Base-by-base conservation (phyloP, 2,329 filamentous ascomycete genomes). In the Xylariales sp. region DNA sequence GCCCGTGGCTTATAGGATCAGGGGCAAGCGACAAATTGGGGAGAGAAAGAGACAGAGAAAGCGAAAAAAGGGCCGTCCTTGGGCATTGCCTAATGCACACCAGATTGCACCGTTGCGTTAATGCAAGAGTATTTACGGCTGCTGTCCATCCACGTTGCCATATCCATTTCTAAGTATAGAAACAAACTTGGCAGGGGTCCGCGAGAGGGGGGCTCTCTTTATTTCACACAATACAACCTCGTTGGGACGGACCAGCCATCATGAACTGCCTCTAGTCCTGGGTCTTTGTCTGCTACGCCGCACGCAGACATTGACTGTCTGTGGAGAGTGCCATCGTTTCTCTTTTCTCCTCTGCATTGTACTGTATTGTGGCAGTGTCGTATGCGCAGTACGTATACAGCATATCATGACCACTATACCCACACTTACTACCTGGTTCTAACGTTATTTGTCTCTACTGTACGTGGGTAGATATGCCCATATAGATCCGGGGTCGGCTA, bases 231-330 rank as follows among this genome's bases (percentile, higher is more conserved):
- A 63, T 61, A 46, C 61, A 43, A 64, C 65, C 28, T 64, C 49
- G 16, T 36, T 23, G 7, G 18, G 55, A 34, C 50, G 52, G 16
- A 7, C 16, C 12, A 56, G 28, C 46, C 36, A 23, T 34, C 53
- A 55, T 58, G 65, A 48, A 39, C 50, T 52, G 28, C 8, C 10
- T 48, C 9, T 34, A 56, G 43, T 12, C 41, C 58, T 58, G 45
- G 63, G 54, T 56, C 58, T 58, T 55, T 43, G 55, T 57, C 45
- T 69, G 60, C 67, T 69, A 64, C 64, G 67, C 67, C 67, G 67
- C 67, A 67, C 43, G 14, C 64, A 1, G 10, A 48, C 64, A 55
- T 69, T 36, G 45, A 53, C n/a, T 30, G 9, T 50, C n/a, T 54
- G 57, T 36, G 32, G 41, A 52, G 39, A 57, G 39, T 55, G 53